phyloP scores from a whole-genome alignment of 371 early-diverging fungal genomes.

The Saksenaea oblongispora region DNA sequence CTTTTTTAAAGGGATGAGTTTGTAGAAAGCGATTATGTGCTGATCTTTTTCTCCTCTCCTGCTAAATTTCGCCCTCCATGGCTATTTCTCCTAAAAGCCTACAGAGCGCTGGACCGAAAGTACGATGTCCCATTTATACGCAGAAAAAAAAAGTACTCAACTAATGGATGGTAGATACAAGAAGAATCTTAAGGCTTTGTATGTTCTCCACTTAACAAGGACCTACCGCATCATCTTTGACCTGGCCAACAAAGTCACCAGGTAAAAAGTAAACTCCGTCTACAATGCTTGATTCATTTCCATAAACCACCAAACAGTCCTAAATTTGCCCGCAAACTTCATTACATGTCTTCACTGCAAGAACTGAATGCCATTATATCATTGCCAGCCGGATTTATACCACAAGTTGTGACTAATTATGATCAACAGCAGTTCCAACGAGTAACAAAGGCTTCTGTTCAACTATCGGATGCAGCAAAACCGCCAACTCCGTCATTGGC shows the following conservation, averaged over 20 bases:
- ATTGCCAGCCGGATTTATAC: conserved; percentile 74
- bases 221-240: conserved; percentile 45
- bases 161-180: conserved; percentile 65
- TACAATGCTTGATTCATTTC: neutral
- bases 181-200: conserved; percentile 89
- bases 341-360: conserved; percentile 74
- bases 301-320: conserved; percentile 69
- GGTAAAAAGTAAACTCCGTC: conserved; percentile 15
- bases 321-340: conserved; percentile 89
- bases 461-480: neutral
- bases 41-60: conserved; percentile 86
- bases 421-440: conserved; percentile 17
- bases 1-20: conserved; percentile 55
- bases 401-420: conserved; percentile 75
- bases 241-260: conserved; percentile 45
- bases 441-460: neutral
- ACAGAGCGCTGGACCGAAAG: conserved; percentile 76
- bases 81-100: conserved; percentile 85
- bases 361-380: conserved; percentile 70
- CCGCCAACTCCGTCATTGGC: conserved; percentile 24
- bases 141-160: neutral
- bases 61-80: conserved; percentile 77
- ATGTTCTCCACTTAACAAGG: conserved; percentile 78
- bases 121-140: conserved; percentile 22
- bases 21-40: conserved; percentile 85